Percentiles rank a stretch among this genome's conserved stretches.
phyloP scores from a whole-genome alignment of 306 rosid genomes.

The Sophora flavescens region DNA sequence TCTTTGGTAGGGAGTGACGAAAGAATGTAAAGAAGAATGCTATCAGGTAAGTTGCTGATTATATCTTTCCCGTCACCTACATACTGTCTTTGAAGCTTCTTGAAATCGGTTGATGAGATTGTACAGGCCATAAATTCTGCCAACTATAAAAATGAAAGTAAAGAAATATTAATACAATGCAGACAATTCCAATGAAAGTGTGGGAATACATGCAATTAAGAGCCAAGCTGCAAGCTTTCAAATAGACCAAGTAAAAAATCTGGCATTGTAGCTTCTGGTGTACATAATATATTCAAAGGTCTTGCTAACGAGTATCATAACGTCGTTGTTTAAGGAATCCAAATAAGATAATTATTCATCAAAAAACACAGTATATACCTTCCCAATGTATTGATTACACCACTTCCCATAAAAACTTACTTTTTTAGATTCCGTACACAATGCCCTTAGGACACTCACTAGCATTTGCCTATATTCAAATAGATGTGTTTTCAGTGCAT shows the following conservation, averaged over 20 bases:
- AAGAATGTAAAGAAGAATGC: conserved; percentile 38
- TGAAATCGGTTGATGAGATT: conserved; percentile 18
- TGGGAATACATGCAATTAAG: neutral
- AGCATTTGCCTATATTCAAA: neutral
- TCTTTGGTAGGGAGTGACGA: conserved; percentile 34
- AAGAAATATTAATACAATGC: neutral
- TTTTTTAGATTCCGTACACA: too few relatives aligned
- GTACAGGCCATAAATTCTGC: neutral
- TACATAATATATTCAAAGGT: neutral
- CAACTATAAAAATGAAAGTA: neutral
- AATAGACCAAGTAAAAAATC: neutral
- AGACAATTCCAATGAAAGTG: neutral
- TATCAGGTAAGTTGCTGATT: conserved; percentile 37
- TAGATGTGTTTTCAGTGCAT: neutral
- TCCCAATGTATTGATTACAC: too few relatives aligned
- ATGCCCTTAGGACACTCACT: too few relatives aligned
- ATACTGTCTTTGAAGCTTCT: conserved; percentile 13
- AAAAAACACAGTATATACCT: too few relatives aligned
- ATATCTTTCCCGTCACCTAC: conserved; percentile 7
- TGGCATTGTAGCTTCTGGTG: neutral
- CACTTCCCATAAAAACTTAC: too few relatives aligned
- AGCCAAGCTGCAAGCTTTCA: neutral
- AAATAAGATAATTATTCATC: too few relatives aligned
- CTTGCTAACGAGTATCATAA: too few relatives aligned
- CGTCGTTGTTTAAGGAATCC: too few relatives aligned